phyloP scores from a whole-genome alignment of 1,284 basidiomycete species.

The Vanrija pseudolonga region DNA sequence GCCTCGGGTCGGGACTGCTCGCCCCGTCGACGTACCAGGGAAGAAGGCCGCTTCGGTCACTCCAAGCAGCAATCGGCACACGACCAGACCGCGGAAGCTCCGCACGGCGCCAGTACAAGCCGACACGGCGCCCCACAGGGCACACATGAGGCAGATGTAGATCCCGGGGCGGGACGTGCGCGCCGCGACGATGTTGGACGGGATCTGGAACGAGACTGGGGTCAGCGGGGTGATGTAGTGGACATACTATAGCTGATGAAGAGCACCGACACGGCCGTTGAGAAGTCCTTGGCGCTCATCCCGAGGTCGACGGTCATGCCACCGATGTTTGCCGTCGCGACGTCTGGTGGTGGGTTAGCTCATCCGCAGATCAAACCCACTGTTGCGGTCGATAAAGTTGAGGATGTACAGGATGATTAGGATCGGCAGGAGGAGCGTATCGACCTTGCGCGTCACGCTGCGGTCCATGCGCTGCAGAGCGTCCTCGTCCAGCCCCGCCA shows the following conservation, averaged over 20 bases:
- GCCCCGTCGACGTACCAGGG: conserved; percentile 7
- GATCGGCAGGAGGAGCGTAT: conserved; percentile 26
- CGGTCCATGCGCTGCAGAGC: conserved; percentile 29
- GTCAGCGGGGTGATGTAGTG: conserved; percentile 10
- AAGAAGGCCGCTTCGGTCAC: conserved; percentile 25
- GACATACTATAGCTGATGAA: conserved; percentile 10
- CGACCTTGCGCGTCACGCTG: conserved; percentile 32
- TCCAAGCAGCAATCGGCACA: conserved; percentile 31
- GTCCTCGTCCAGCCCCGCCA: conserved; percentile 25
- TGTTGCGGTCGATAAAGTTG: conserved; percentile 1
- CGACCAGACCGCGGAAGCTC: conserved; percentile 26
- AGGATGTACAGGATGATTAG: neutral
- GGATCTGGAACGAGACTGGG: conserved; percentile 29
- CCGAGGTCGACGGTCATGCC: conserved; percentile 12
- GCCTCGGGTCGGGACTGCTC: too few relatives aligned
- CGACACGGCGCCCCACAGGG: conserved; percentile 36
- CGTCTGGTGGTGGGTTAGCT: conserved; percentile 12
- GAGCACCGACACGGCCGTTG: conserved; percentile 32
- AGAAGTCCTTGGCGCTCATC: conserved; percentile 19
- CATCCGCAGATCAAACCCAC: neutral
- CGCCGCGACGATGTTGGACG: conserved; percentile 27
- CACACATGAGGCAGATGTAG: conserved; percentile 18
- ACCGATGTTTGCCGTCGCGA: conserved; percentile 32
- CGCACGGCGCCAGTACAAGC: conserved; percentile 31
- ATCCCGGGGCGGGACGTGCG: conserved; percentile 6